Conservation (phyloP, 202 grass and related monocot species). For the Dendrocalamus latiflorus region DNA sequence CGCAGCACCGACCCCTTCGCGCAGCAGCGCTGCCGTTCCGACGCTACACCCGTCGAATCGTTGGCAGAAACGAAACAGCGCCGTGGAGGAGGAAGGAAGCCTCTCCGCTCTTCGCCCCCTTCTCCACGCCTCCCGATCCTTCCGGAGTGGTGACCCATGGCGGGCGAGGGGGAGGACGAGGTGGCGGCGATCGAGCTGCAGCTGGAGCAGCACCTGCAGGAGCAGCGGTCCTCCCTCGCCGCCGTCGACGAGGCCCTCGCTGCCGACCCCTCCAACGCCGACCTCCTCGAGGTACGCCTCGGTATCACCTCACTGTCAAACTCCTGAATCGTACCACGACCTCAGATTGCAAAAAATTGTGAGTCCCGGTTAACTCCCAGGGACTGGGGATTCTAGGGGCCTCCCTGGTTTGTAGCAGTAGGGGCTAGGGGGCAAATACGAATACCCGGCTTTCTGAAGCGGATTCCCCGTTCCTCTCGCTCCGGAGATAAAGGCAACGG, state of each 20-base stretch:
- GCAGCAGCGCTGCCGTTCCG: background rate
- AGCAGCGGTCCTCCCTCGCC: conserved; percentile 77
- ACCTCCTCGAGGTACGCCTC: conserved; percentile 57
- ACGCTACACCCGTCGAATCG: background rate
- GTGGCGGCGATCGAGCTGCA: conserved; percentile 66
- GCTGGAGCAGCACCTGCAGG: conserved; percentile 76
- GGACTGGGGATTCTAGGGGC: background rate
- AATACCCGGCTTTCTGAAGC: too few relatives aligned
- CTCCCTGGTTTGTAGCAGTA: background rate
- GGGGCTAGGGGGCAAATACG: background rate
- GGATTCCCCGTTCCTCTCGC: too few relatives aligned
- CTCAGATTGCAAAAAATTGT: background rate
- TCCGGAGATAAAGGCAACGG: too few relatives aligned
- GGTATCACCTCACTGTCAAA: background rate
- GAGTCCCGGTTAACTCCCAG: background rate
- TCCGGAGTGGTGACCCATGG: conserved; percentile 37
- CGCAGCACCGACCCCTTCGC: background rate
- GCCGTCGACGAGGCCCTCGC: conserved; percentile 85
- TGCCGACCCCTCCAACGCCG: conserved; percentile 63
- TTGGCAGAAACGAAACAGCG: background rate
- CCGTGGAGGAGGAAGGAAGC: background rate
- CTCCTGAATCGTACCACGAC: background rate
- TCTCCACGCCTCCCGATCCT: background rate
- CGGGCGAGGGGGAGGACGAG: conserved; percentile 54
- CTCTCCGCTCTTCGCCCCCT: background rate